These are phyloP conservation scores for Hibiscus syriacus DNA, from an alignment of 345 rosid species.

Conservation along the genomic window DNA sequence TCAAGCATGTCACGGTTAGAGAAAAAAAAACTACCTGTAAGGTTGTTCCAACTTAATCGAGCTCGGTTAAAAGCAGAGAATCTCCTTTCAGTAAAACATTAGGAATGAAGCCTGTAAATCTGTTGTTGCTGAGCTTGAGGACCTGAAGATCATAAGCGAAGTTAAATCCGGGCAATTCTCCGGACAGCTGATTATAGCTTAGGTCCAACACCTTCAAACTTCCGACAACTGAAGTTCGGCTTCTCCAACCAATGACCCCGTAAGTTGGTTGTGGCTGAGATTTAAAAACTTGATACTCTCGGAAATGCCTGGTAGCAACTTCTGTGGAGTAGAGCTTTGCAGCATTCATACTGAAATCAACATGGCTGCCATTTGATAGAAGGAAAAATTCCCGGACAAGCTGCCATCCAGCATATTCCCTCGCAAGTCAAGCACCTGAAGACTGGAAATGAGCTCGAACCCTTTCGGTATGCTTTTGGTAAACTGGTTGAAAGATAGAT, in stretches of 20 bases:
- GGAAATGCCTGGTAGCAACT: slow-evolving; percentile 70
- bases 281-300: slow-evolving; percentile 66
- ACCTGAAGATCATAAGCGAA: slow-evolving; percentile 88
- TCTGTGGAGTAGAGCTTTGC: slow-evolving; percentile 49
- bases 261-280: slow-evolving; percentile 80
- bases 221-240: slow-evolving; percentile 53
- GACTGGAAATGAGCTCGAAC: slow-evolving; percentile 51
- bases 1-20: background rate
- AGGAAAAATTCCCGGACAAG: slow-evolving; percentile 76
- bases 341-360: slow-evolving; percentile 82
- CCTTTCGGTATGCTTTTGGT: slow-evolving; percentile 61
- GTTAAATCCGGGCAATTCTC: slow-evolving; percentile 87
- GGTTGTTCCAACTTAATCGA: slow-evolving; percentile 91
- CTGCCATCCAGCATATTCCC: slow-evolving; percentile 70
- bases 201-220: slow-evolving; percentile 75
- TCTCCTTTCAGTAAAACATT: slow-evolving; percentile 84
- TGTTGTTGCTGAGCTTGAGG: slow-evolving; percentile 83
- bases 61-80: slow-evolving; percentile 61
- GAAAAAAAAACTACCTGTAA: slow-evolving; percentile 56
- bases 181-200: slow-evolving; percentile 87
- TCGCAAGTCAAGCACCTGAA: slow-evolving; percentile 79
- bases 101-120: slow-evolving; percentile 78
- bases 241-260: slow-evolving; percentile 69
- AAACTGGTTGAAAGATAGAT: slow-evolving; percentile 71
- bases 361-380: slow-evolving; percentile 62